Evolutionary conservation across 2,329 filamentous ascomycete species (phyloP).

Genomic region (Cladosporium colombiae): DNA sequence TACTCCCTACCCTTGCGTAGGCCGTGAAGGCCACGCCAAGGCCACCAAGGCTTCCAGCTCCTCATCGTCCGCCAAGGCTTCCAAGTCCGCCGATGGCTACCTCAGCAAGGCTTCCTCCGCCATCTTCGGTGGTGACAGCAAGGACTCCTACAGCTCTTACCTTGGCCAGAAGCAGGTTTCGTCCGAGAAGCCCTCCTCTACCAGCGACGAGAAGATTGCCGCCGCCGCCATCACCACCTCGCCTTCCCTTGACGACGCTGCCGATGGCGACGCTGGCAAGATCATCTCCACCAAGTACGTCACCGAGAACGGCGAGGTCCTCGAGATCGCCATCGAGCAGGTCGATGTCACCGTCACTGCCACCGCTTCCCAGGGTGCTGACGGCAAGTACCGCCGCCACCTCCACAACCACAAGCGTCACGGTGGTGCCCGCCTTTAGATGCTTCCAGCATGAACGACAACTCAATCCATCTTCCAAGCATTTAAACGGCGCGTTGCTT

Average conservation of each 20-base stretch:
- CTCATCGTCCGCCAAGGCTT: conserved; percentile 9
- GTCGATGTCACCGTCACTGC: conserved; percentile 46
- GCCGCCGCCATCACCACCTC: conserved; percentile 27
- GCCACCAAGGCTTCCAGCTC: conserved; percentile 19
- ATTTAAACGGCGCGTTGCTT: conserved; percentile 17
- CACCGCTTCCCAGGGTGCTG: conserved; percentile 31
- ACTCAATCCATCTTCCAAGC: conserved; percentile 12
- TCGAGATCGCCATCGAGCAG: conserved; percentile 49
- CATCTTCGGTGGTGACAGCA: conserved; percentile 13
- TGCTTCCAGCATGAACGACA: conserved; percentile 16
- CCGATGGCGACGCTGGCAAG: conserved; percentile 22
- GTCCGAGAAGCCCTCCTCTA: conserved; percentile 20
- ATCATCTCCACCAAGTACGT: conserved; percentile 45
- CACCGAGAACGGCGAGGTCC: conserved; percentile 46
- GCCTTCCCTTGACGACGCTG: conserved; percentile 29
- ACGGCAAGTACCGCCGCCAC: conserved; percentile 34
- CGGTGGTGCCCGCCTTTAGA: conserved; percentile 18
- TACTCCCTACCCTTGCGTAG: conserved; percentile 35
- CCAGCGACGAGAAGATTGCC: conserved; percentile 24
- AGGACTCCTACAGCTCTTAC: conserved; percentile 4
- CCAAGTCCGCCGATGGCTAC: conserved; percentile 2
- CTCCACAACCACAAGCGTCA: conserved; percentile 33
- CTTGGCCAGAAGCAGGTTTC: neutral
- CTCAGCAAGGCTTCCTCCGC: conserved; percentile 18
- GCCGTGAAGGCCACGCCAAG: conserved; percentile 18